These are phyloP conservation scores for Skeletonema grethae DNA, from an alignment of 108 stramenopile species.

Conservation along the genomic window DNA sequence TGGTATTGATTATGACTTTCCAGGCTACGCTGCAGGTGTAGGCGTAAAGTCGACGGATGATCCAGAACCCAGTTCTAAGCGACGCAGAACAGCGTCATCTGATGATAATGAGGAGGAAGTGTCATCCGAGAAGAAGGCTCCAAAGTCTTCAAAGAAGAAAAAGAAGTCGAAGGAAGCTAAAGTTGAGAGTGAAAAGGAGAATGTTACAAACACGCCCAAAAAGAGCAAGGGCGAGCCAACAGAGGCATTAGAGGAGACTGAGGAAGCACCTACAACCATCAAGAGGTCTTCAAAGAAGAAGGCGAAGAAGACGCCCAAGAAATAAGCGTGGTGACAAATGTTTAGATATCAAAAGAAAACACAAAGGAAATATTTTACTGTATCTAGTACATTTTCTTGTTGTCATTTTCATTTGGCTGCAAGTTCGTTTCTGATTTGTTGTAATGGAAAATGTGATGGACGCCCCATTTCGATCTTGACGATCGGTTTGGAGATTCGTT, in stretches of 20 bases:
- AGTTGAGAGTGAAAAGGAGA: slow-evolving; percentile 11
- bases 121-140: not conserved
- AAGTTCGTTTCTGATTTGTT: slow-evolving; percentile 32
- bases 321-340: not conserved
- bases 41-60: slow-evolving; percentile 24
- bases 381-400: slow-evolving; percentile 3
- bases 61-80: slow-evolving; percentile 5
- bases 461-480: slow-evolving; percentile 41
- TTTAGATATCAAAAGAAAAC: not conserved
- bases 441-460: slow-evolving; percentile 40
- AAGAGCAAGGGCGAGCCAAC: not conserved
- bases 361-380: not conserved
- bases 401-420: not conserved
- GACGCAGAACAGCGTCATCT: not conserved
- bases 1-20: slow-evolving; percentile 91
- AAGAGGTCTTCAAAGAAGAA: slow-evolving; percentile 13
- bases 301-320: slow-evolving; percentile 8
- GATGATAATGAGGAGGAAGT: slow-evolving; percentile 2
- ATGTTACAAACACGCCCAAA: slow-evolving; percentile 3
- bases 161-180: slow-evolving; percentile 11
- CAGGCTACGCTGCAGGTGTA: slow-evolving; percentile 72
- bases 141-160: slow-evolving; percentile 25
- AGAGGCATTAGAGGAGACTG: not conserved
- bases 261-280: not conserved
- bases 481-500: slow-evolving; percentile 5